Evolutionary conservation across 1,284 basidiomycete genomes (phyloP), one percentile per base, ranked within the genome.

Genomic region (Fomitopsis betulina): DNA sequence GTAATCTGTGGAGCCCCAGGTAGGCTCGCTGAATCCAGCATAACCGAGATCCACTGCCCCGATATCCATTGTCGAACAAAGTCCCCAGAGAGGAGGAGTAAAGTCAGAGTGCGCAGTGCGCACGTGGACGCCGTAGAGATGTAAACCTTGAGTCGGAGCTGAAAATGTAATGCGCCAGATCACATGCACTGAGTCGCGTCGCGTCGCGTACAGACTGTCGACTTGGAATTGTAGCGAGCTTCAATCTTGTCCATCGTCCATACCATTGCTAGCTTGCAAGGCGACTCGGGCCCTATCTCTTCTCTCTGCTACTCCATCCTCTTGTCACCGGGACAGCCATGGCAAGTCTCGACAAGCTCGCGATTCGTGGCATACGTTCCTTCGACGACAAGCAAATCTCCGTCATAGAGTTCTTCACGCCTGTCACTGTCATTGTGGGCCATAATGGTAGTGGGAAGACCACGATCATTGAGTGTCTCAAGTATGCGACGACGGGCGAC

Each of bases 361-460:
- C 89, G 4, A 91, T 93, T 62, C 81, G 91, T 37, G 93, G 93
- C 43, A 95, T 94, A 58, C 87, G 93, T 17, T 93, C 93, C 0
- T 96, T 96, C 68, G 94, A 96, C 78, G 93, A 98, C 82, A 97
- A 98, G 68, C 86, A 91, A 65, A 86, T 97, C 61, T 84, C 94
- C 13, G 87, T 98, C 66, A 98, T 99, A 71, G 93, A 99, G 72
- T 99, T 99, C 78, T 98, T 95, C 76, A 89, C 89, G 15, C 97
- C 97, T 2, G 90, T 99, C 57, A 99, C 97, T 0, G 96, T 99
- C 70, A 99, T 99, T 64, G 96, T 99, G 8, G 97, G 97, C 5
- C 93, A 96, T 77, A 99, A 99, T 75, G 97, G 97, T 15, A 96
- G 93, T 65, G 97, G 97, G 54, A 99, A 99, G 79, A 99, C 97